A percentile compares a stretch with the other conserved stretches of the same genome.
phyloP scores from a whole-genome alignment of 139 green algal genomes.

The Micromonas commoda region DNA sequence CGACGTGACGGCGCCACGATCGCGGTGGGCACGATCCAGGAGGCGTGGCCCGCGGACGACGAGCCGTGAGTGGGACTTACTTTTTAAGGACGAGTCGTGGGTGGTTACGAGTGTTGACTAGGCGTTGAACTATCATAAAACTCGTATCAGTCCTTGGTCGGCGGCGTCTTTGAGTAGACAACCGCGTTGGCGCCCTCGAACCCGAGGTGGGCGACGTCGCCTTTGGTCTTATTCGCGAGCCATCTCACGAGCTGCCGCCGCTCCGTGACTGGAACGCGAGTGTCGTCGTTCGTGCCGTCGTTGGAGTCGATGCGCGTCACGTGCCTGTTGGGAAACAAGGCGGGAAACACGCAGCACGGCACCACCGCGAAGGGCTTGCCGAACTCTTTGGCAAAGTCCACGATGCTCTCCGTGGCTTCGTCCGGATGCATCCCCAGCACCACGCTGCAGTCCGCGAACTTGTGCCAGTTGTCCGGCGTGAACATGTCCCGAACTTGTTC shows the following conservation, averaged over 20 bases:
- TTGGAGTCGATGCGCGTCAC: neutral
- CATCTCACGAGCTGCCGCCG: neutral
- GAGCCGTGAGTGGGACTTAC: neutral
- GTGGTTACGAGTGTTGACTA: too few species aligned
- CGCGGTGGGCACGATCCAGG: neutral
- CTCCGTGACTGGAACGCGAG: neutral
- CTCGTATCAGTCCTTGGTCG: too few species aligned
- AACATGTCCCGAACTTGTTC: neutral
- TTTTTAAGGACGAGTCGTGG: too few species aligned
- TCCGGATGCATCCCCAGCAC: constrained; percentile 45
- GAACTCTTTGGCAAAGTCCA: constrained; percentile 29
- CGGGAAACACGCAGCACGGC: constrained; percentile 45
- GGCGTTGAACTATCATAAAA: too few species aligned
- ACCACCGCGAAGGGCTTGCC: constrained; percentile 42
- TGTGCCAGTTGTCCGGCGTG: neutral
- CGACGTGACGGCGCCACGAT: neutral
- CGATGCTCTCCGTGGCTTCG: constrained; percentile 44
- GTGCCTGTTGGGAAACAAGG: constrained; percentile 11
- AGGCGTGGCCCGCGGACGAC: neutral
- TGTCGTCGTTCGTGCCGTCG: neutral
- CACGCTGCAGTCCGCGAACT: neutral
- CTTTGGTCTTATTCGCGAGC: neutral
- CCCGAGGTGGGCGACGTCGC: neutral
- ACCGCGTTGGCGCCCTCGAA: constrained; percentile 19
- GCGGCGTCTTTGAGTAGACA: constrained; percentile 6